Evolutionary conservation across 2,329 filamentous ascomycete species (phyloP).

Genomic region (Pseudonectria foliicola): DNA sequence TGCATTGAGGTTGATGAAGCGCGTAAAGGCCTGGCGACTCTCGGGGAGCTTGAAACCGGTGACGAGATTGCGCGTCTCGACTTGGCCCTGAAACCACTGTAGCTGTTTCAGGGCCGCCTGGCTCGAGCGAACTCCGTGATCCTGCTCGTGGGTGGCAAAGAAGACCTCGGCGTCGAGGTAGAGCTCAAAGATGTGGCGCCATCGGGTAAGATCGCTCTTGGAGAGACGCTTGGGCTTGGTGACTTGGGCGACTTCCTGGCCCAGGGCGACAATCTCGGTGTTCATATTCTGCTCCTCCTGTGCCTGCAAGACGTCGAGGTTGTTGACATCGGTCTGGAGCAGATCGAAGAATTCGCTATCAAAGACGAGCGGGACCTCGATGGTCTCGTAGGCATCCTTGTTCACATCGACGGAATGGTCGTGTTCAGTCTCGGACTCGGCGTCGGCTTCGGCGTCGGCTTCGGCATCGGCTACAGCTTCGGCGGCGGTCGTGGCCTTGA

Average conservation of each 20-base stretch:
- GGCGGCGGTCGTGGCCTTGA: not conserved
- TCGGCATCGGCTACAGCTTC: conserved; percentile 3
- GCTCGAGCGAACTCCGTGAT: conserved; percentile 61
- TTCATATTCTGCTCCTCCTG: conserved; percentile 59
- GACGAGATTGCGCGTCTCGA: conserved; percentile 52
- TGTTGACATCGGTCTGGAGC: conserved; percentile 63
- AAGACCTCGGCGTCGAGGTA: conserved; percentile 77
- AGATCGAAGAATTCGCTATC: conserved; percentile 75
- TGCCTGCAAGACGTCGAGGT: conserved; percentile 60
- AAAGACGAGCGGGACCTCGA: conserved; percentile 72
- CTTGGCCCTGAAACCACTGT: conserved; percentile 63
- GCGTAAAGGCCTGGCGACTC: conserved; percentile 56
- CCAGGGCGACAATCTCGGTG: conserved; percentile 55
- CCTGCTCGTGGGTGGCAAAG: conserved; percentile 68
- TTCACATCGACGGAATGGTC: not conserved
- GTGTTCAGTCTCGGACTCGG: conserved; percentile 4
- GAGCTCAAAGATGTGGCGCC: conserved; percentile 75
- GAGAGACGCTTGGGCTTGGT: conserved; percentile 57
- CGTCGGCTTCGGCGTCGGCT: not conserved
- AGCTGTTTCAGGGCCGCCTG: conserved; percentile 60
- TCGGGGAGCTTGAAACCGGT: conserved; percentile 58
- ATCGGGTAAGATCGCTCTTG: conserved; percentile 62
- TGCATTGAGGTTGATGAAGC: conserved; percentile 67
- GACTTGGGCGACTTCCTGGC: conserved; percentile 55
- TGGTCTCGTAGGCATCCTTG: conserved; percentile 22